Base-by-base conservation (phyloP, 176 grass and related monocot genomes). In the Eleusine coracana region DNA sequence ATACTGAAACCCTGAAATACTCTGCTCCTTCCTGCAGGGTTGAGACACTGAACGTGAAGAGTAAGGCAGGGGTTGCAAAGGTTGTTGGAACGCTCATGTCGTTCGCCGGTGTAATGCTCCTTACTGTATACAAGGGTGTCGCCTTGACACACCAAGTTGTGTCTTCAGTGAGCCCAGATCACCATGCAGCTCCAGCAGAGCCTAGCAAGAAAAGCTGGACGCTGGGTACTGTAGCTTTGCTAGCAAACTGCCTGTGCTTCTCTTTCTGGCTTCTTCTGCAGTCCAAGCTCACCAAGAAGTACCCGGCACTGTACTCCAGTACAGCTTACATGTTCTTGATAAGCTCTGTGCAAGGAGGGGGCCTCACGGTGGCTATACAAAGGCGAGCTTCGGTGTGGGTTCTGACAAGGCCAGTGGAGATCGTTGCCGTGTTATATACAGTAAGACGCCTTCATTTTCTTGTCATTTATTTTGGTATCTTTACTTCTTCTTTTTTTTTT, bases 271-370 rank as follows among this genome's bases (percentile, higher is more conserved):
- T 98, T 14, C 82, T 95, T 5, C 46, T 98, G 40, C 93, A 98
- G 78, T 91, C 89, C 36, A 95, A 82, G 87, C 83, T 95, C 3
- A 85, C 84, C 68, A 95, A 96, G 85, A 98, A 96, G 83, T 96
- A 98, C 70, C 91, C 93, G 3, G 87, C 87, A 10, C 74, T 98
- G 5, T 98, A 96, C 77, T 98, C 96, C 13, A 84, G 82, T 60
- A 98, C 93, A 14, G 87, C 91, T 34, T 78, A 90, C 68, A 92
- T 94, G 76, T 98, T 98, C 87, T 91, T 95, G 64, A 92, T 98
- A 23, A 90, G 91, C 29, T 93, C 94, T 39, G 60, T 98, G 42
- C 96, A 96, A 46, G 93, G 89, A 0, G 84, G 86, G 0, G 60
- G 69, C 15, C 51, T 95, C 55, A 82, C 86, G 2, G 90, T 81